These are phyloP conservation scores for Thermomyces lanuginosus DNA, from an alignment of 2,329 filamentous ascomycete species.

Conservation along the genomic window DNA sequence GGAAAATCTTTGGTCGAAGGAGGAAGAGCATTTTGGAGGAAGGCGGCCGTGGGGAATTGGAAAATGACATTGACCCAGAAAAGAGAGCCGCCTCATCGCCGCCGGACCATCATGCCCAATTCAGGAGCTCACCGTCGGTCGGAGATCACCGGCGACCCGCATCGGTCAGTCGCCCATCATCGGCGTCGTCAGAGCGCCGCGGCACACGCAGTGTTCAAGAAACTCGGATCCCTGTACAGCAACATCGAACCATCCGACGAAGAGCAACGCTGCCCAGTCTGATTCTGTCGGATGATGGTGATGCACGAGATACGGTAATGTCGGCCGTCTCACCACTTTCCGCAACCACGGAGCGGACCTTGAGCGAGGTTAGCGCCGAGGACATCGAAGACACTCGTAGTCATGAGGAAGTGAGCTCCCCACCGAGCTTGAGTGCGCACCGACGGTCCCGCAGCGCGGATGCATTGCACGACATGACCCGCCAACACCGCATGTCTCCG, in stretches of 20 bases:
- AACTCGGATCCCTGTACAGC: constrained; percentile 8
- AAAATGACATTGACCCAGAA: constrained; percentile 9
- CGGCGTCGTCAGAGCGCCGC: constrained; percentile 5
- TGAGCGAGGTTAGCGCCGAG: constrained; percentile 6
- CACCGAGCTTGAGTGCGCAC: constrained; percentile 15
- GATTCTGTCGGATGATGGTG: constrained; percentile 26
- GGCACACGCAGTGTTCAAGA: constrained; percentile 1
- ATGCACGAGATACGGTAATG: constrained; percentile 14
- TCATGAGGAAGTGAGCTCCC: constrained; percentile 4
- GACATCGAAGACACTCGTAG: constrained; percentile 7
- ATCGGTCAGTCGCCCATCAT: constrained; percentile 4
- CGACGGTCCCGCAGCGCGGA: constrained; percentile 31
- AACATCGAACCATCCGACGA: constrained; percentile 17
- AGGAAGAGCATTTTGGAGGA: constrained; percentile 18
- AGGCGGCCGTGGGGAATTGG: too few relatives aligned
- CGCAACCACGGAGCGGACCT: constrained; percentile 5
- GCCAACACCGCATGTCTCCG: constrained; percentile 22
- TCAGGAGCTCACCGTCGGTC: constrained; percentile 4
- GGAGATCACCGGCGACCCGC: constrained; percentile 3
- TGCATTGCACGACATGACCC: constrained; percentile 21
- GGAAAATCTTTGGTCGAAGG: constrained; percentile 28
- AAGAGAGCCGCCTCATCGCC: too few relatives aligned
- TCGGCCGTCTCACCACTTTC: constrained; percentile 8
- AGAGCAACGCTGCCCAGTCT: constrained; percentile 31
- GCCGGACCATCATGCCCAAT: constrained; percentile 10